Evolutionary conservation across 805 yeast species (phyloP).

Genomic region (Yarrowia hollandica): DNA sequence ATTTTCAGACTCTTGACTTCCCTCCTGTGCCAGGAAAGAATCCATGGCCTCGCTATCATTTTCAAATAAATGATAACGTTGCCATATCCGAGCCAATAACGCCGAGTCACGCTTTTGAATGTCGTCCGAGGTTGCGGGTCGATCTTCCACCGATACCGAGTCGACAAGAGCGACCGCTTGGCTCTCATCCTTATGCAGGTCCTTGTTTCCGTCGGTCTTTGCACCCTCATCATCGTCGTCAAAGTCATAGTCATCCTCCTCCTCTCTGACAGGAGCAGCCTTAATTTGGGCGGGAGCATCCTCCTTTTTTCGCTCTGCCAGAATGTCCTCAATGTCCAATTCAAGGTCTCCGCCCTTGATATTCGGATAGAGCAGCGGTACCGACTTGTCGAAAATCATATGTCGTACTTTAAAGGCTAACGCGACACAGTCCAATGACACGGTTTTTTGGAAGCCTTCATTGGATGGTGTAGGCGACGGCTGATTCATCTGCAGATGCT

Average conservation of each 20-base stretch:
- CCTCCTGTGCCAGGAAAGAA: conserved; percentile 73
- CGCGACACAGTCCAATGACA: conserved; percentile 39
- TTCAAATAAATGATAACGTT: conserved; percentile 66
- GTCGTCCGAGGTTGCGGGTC: conserved; percentile 31
- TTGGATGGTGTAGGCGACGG: conserved; percentile 24
- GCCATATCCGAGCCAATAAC: conserved; percentile 48
- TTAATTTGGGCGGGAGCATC: conserved; percentile 3
- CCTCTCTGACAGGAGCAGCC: conserved; percentile 31
- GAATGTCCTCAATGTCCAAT: conserved; percentile 8
- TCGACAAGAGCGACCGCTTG: not conserved
- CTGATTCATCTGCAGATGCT: conserved; percentile 15
- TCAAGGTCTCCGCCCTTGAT: conserved; percentile 27
- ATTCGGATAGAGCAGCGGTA: conserved; percentile 38
- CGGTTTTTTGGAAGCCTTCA: conserved; percentile 20
- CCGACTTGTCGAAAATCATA: conserved; percentile 44
- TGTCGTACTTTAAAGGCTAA: conserved; percentile 45
- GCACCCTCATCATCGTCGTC: conserved; percentile 43
- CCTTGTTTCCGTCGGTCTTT: conserved; percentile 31
- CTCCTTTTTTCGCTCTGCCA: not conserved
- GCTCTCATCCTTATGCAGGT: not conserved
- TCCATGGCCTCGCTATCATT: conserved; percentile 69
- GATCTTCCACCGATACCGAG: conserved; percentile 20
- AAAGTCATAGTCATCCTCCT: conserved; percentile 46
- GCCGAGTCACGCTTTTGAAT: conserved; percentile 32
- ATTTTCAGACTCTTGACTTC: conserved; percentile 41